Base-by-base conservation (phyloP, 768 basidiomycete genomes). In the Infundibulicybe gibba region DNA sequence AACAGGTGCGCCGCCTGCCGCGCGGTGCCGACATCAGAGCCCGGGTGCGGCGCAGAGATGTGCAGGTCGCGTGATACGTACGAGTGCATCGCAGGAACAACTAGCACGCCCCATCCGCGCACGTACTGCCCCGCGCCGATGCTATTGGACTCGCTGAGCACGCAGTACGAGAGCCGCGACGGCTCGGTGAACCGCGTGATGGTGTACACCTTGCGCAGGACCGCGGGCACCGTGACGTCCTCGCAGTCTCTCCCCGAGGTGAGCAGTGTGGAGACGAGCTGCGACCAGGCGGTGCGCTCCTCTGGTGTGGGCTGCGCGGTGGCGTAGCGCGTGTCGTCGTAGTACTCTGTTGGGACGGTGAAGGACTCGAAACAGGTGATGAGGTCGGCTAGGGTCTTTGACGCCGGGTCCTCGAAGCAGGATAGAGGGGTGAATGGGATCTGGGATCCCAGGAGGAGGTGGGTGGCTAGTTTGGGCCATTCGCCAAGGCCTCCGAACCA, bases 11-110 rank as follows among this genome's bases (percentile, higher is more conserved):
- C 64, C 1, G 74, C 74, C 53, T 77, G 73, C 32, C 64, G 51
- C 2, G 67, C 60, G 0, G 72, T 74, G 3, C 57, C 58, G 1
- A 59, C 38, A 40, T 78, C 75, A 52, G 57, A 69, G 3, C 52
- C 44, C 0, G 75, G 76, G 53, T 78, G 76, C 0, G 75, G 75
- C 2, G 74, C 75, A 2, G 73, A 67, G 15, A 77, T 49, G 47
- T 77, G 75, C 31, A 75, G 47, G 42, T 55, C 41, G 11, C 67
- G 64, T 19, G 56, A 47, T 0, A 63, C 54, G 3, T 49, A 52
- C 6, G 45, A 40, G 19, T 43, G 58, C 6, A 59, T 56, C 4
- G 60, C 53, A 5, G 68, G 63, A 8, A 69, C 69, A 12, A 61
- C 56, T 13, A 71, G 49, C 5, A 63, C 48, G 0, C 69, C 70